phyloP scores from a whole-genome alignment of 164 flowering plant genomes.

The Vitis rupestris region DNA sequence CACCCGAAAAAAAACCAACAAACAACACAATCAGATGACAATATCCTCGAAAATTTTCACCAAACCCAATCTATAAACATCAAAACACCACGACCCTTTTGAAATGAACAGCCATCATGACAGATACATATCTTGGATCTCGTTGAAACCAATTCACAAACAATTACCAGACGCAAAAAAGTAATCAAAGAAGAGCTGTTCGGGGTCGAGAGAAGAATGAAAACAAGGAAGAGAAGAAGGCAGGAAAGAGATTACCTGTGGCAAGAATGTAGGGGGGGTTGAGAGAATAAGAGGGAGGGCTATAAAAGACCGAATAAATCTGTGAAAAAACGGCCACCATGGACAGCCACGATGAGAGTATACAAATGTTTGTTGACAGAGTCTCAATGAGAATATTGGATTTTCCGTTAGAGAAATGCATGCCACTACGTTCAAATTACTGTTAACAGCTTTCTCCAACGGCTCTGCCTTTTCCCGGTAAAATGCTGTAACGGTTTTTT shows the following conservation, averaged over 20 bases:
- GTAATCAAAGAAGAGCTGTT: too few species aligned
- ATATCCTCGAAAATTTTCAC: too few species aligned
- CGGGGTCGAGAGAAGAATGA: too few species aligned
- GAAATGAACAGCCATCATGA: too few species aligned
- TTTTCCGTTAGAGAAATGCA: constrained; percentile 25
- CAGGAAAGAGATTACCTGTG: neutral
- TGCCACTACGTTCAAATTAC: constrained; percentile 32
- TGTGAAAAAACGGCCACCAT: neutral
- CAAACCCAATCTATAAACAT: too few species aligned
- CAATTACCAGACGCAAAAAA: too few species aligned
- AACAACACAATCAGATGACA: too few species aligned
- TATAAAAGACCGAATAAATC: constrained; percentile 1
- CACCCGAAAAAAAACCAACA: too few species aligned
- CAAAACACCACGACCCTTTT: too few species aligned
- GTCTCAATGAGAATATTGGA: neutral
- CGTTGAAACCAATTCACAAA: too few species aligned
- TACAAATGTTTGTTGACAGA: neutral
- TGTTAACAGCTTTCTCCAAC: neutral
- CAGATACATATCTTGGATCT: too few species aligned
- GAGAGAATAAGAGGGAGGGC: neutral
- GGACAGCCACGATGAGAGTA: constrained; percentile 3
- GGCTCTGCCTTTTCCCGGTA: neutral
- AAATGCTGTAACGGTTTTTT: neutral
- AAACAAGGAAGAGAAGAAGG: too few species aligned
- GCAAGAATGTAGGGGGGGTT: neutral